Conservation (phyloP, 2,329 filamentous ascomycete species). For the Ampelomyces quisqualis region DNA sequence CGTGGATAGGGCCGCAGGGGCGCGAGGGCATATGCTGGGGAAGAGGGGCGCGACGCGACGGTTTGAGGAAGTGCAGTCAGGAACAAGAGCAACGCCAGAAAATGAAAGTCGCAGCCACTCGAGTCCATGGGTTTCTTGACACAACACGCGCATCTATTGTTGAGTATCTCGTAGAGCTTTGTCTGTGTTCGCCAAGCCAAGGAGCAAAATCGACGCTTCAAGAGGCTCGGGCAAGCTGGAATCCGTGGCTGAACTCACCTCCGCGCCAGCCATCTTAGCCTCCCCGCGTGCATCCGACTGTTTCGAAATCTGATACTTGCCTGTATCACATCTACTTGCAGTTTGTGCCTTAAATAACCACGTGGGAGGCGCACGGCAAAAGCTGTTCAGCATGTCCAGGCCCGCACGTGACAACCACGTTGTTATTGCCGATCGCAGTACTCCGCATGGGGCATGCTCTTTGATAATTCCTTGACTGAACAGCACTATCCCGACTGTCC, state of each 20-base stretch:
- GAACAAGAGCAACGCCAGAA: neutral
- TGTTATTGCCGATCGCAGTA: too few species aligned
- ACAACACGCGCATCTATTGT: constrained; percentile 4
- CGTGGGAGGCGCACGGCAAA: constrained; percentile 13
- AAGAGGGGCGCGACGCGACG: constrained; percentile 7
- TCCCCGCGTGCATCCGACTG: constrained; percentile 20
- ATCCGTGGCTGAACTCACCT: constrained; percentile 29
- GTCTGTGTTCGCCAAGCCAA: constrained; percentile 15
- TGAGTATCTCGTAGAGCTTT: constrained; percentile 13
- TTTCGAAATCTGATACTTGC: constrained; percentile 24
- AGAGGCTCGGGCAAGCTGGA: constrained; percentile 8
- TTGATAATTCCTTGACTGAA: too few species aligned
- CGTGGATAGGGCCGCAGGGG: too few species aligned
- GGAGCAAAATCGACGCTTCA: too few species aligned
- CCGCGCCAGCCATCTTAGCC: constrained; percentile 14
- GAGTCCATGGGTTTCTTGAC: too few species aligned
- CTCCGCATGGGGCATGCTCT: too few species aligned
- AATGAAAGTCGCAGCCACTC: too few species aligned
- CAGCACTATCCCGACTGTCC: too few species aligned
- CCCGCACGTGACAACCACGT: neutral
- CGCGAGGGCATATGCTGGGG: constrained; percentile 5
- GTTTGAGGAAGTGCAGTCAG: constrained; percentile 7
- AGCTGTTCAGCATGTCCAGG: constrained; percentile 2
- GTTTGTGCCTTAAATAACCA: constrained; percentile 12
- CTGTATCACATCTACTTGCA: constrained; percentile 27